Evolutionary conservation across 495 filamentous ascomycete genomes (phyloP).

Genomic region (Aspergillus affinis): DNA sequence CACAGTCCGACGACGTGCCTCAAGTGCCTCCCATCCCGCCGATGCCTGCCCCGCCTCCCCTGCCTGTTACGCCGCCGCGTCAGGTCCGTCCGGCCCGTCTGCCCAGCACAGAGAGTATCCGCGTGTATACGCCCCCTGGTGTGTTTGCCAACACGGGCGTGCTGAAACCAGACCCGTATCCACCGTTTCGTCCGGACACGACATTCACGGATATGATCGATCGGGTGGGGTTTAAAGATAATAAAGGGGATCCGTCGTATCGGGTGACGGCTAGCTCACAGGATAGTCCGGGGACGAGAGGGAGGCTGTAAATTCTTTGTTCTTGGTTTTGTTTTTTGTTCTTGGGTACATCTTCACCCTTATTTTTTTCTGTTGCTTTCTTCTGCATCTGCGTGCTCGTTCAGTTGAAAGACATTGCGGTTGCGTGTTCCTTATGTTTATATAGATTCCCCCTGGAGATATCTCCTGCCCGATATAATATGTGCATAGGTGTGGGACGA

Average conservation of each 20-base stretch:
- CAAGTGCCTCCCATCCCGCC: not conserved
- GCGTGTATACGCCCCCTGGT: constrained; percentile 65
- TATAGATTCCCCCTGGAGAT: not conserved
- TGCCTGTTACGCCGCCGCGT: constrained; percentile 34
- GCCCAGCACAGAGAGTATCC: constrained; percentile 65
- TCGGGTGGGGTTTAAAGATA: constrained; percentile 48
- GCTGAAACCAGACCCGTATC: constrained; percentile 33
- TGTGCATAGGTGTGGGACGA: not conserved
- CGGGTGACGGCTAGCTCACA: constrained; percentile 20
- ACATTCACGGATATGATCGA: constrained; percentile 69
- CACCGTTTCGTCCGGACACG: constrained; percentile 46
- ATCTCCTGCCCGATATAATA: not conserved
- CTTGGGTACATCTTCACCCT: not conserved
- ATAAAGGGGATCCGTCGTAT: constrained; percentile 38
- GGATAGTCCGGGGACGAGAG: not conserved
- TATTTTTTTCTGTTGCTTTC: too few species aligned
- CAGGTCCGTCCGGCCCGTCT: constrained; percentile 36
- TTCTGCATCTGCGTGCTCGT: not conserved
- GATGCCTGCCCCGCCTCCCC: constrained; percentile 3
- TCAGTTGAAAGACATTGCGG: not conserved
- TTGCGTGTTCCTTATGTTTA: not conserved
- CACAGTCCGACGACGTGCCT: not conserved
- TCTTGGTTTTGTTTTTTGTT: not conserved
- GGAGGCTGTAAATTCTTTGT: not conserved
- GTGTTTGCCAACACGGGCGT: constrained; percentile 31